Evolutionary conservation across 805 yeast genomes (phyloP).

Genomic region (Candida vaughaniae): DNA sequence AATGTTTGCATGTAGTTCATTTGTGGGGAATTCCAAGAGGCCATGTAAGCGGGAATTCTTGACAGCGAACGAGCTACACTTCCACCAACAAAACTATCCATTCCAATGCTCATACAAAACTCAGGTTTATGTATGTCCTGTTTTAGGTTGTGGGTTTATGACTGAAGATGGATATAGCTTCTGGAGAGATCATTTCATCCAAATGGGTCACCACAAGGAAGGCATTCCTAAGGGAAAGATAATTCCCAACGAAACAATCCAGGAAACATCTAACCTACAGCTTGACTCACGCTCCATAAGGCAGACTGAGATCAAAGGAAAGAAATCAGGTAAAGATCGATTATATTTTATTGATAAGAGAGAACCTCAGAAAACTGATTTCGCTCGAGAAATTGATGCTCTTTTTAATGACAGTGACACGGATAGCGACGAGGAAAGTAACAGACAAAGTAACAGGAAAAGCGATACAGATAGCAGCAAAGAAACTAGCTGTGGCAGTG

Average conservation of each 20-base stretch:
- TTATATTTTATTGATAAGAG: not conserved
- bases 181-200: constrained; percentile 30
- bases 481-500: too few species aligned
- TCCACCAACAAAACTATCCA: constrained; percentile 18
- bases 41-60: constrained; percentile 16
- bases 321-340: not conserved
- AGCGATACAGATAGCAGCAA: not conserved
- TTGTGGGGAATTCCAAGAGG: constrained; percentile 7
- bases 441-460: too few species aligned
- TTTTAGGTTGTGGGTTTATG: constrained; percentile 40
- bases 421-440: constrained; percentile 1
- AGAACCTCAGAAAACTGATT: too few species aligned
- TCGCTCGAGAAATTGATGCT: too few species aligned
- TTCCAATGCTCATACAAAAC: constrained; percentile 25
- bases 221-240: constrained; percentile 8
- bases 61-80: constrained; percentile 13
- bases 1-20: constrained; percentile 17
- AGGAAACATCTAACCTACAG: not conserved
- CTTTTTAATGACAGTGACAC: constrained; percentile 14
- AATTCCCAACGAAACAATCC: too few species aligned
- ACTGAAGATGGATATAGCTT: constrained; percentile 31
- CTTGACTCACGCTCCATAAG: not conserved
- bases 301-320: too few species aligned
- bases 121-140: constrained; percentile 37
- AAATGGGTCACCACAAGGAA: constrained; percentile 15